A percentile compares a stretch with the other conserved stretches of the same genome.
These are phyloP conservation scores for Tritrichomonas foetus DNA, from an alignment of 208 protist genomes.

Conservation along the genomic window DNA sequence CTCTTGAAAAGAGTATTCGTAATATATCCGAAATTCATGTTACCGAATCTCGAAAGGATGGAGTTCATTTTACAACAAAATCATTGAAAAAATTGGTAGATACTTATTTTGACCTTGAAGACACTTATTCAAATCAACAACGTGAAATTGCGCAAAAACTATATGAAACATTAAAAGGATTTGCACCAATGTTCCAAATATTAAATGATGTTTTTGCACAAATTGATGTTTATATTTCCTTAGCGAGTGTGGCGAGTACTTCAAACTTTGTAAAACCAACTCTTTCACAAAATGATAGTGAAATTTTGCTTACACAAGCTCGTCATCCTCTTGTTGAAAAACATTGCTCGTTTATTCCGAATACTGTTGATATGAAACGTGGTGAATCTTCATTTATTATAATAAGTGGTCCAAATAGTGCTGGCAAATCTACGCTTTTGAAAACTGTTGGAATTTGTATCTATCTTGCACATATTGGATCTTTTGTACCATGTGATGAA, in stretches of 20 bases:
- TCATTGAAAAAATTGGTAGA: neutral
- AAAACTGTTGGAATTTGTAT: conserved; percentile 79
- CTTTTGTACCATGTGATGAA: conserved; percentile 87
- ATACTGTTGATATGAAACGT: neutral
- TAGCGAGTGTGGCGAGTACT: neutral
- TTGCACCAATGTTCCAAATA: neutral
- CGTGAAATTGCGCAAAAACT: neutral
- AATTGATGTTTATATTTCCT: conserved; percentile 20
- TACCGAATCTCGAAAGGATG: conserved; percentile 35
- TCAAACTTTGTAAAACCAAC: neutral
- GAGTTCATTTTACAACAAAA: neutral
- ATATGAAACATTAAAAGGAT: neutral
- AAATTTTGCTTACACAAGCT: neutral
- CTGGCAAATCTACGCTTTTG: conserved; percentile 80
- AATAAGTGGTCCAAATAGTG: conserved; percentile 32
- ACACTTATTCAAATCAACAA: neutral
- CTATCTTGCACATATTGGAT: conserved; percentile 95
- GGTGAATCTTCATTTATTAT: neutral
- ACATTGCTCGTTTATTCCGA: neutral
- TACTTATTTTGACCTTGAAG: neutral
- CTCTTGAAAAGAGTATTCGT: neutral
- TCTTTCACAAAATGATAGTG: neutral
- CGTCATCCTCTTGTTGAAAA: conserved; percentile 41
- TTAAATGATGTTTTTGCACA: conserved; percentile 19
- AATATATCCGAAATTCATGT: neutral